Conservation (phyloP, 2,329 filamentous ascomycete species). For the Xylaria sp. region DNA sequence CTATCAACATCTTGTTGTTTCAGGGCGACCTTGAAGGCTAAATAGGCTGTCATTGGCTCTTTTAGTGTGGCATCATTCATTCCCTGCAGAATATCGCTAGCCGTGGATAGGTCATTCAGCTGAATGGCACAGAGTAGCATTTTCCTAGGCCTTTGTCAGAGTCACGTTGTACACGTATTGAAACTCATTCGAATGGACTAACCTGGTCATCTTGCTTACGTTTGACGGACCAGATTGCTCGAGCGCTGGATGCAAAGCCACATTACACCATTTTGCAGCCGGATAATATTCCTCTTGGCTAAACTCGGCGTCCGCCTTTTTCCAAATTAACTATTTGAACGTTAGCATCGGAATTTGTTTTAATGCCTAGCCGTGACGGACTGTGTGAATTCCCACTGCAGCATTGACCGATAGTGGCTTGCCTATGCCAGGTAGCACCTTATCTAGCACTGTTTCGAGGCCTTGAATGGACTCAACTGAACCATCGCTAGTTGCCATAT, state of each 20-base stretch:
- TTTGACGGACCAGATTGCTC: conserved; percentile 72
- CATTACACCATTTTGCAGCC: conserved; percentile 75
- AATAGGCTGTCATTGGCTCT: conserved; percentile 74
- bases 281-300: conserved; percentile 61
- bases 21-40: conserved; percentile 79
- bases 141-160: conserved; percentile 64
- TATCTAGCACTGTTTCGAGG: conserved; percentile 42
- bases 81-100: conserved; percentile 63
- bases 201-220: conserved; percentile 74
- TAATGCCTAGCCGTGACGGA: conserved; percentile 49
- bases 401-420: conserved; percentile 66
- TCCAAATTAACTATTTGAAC: conserved; percentile 77
- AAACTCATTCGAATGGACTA: conserved; percentile 12
- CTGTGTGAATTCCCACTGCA: conserved; percentile 74
- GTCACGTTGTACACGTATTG: not conserved
- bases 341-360: conserved; percentile 16
- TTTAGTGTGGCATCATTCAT: conserved; percentile 68
- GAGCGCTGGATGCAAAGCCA: conserved; percentile 75
- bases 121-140: conserved; percentile 75
- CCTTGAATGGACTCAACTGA: conserved; percentile 48
- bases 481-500: conserved; percentile 66
- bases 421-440: conserved; percentile 56
- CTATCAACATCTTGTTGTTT: conserved; percentile 64
- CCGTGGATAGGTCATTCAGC: conserved; percentile 63
- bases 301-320: conserved; percentile 71